Conservation (phyloP, 805 yeast species). For the Barnettozyma populi region DNA sequence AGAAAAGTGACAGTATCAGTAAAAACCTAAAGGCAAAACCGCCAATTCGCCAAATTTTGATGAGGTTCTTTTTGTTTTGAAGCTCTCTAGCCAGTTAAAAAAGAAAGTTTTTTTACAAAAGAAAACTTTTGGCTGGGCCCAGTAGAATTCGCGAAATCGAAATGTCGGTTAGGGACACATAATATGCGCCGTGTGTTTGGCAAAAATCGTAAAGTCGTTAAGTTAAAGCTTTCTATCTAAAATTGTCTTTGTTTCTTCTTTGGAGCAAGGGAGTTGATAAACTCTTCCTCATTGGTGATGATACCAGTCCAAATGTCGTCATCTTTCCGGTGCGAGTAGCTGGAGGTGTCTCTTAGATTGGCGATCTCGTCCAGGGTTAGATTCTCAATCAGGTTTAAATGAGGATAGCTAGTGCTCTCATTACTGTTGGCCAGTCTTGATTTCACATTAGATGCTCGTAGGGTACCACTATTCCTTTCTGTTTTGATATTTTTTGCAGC, state of each 20-base stretch:
- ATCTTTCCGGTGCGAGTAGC: not conserved
- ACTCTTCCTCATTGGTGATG: conserved; percentile 2
- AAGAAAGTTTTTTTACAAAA: not conserved
- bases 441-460: too few species aligned
- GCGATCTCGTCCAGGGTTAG: conserved; percentile 7
- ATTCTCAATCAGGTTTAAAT: not conserved
- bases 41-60: conserved; percentile 1
- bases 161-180: not conserved
- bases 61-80: not conserved
- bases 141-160: not conserved
- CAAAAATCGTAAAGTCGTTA: not conserved
- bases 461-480: not conserved
- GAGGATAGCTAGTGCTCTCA: not conserved
- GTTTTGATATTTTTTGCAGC: not conserved
- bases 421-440: too few species aligned
- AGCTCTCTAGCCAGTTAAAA: not conserved
- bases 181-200: not conserved
- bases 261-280: conserved; percentile 7
- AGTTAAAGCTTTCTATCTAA: not conserved
- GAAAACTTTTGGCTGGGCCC: not conserved
- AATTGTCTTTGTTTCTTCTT: conserved; percentile 4
- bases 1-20: not conserved
- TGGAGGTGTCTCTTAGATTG: conserved; percentile 3
- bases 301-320: conserved; percentile 4
- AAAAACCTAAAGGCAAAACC: not conserved